Evolutionary conservation across 2,329 filamentous ascomycete genomes (phyloP).

Genomic region (Aciculosporium take): DNA sequence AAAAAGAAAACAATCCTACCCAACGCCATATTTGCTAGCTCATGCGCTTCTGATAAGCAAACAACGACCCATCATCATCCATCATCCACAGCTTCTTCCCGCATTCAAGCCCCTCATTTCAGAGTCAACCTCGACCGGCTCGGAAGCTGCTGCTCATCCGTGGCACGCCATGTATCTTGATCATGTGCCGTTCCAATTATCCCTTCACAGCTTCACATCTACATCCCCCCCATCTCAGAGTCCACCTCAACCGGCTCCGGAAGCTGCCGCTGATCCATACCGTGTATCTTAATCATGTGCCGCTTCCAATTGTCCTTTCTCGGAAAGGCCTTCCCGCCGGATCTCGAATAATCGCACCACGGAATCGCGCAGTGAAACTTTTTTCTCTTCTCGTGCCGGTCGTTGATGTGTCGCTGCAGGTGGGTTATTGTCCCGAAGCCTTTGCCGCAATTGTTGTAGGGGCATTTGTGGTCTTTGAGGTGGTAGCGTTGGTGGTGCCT

Average conservation of each 20-base stretch:
- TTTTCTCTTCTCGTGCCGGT: constrained; percentile 45
- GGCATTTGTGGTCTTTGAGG: constrained; percentile 43
- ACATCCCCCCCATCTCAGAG: constrained; percentile 17
- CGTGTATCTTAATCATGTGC: constrained; percentile 47
- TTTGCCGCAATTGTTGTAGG: constrained; percentile 37
- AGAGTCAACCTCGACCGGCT: constrained; percentile 28
- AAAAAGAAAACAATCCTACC: not conserved
- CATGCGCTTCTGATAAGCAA: too few relatives aligned
- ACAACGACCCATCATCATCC: too few relatives aligned
- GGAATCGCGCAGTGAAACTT: constrained; percentile 43
- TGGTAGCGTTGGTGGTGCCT: constrained; percentile 49
- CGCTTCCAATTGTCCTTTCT: constrained; percentile 49
- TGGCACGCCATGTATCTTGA: constrained; percentile 41
- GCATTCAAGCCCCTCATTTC: too few relatives aligned
- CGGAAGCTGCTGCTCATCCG: constrained; percentile 25
- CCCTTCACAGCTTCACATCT: constrained; percentile 34
- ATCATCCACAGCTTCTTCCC: too few relatives aligned
- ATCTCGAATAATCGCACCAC: constrained; percentile 40
- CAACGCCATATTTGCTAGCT: not conserved
- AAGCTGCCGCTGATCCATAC: constrained; percentile 24
- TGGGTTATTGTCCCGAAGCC: constrained; percentile 49
- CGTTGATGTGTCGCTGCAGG: constrained; percentile 47
- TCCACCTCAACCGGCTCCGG: constrained; percentile 30
- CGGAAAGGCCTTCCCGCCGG: constrained; percentile 43
- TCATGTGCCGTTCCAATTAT: constrained; percentile 51